Conservation (phyloP, 192 early-diverging fungal species). For the Coemansia reversa region DNA sequence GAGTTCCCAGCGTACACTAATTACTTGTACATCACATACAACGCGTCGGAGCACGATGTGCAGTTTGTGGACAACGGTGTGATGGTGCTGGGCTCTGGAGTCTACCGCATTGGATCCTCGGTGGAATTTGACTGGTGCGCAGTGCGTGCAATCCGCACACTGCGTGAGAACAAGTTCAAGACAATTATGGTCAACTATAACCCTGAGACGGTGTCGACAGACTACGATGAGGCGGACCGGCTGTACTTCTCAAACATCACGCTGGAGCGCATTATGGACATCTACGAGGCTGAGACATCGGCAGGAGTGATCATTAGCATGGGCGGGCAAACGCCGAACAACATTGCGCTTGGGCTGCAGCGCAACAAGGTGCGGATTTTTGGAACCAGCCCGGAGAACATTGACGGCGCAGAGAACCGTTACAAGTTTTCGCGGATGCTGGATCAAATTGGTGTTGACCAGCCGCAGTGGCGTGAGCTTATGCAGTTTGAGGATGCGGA, state of each 20-base stretch:
- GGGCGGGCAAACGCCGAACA: conserved; percentile 98
- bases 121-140: conserved; percentile 99
- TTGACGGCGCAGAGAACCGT: conserved; percentile 95
- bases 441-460: conserved; percentile 95
- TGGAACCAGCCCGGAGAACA: conserved; percentile 95
- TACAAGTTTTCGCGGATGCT: conserved; percentile 98
- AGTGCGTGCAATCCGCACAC: conserved; percentile 91
- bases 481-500: conserved; percentile 84
- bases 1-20: conserved; percentile 99
- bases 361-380: conserved; percentile 91
- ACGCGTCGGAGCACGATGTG: conserved; percentile 90
- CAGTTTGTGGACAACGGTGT: conserved; percentile 89
- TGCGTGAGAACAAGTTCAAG: conserved; percentile 83
- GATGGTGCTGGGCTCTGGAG: conserved; percentile 96
- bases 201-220: conserved; percentile 99
- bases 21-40: conserved; percentile 98
- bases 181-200: conserved; percentile 99
- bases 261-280: conserved; percentile 92
- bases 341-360: conserved; percentile 90
- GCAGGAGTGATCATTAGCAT: conserved; percentile 90
- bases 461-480: conserved; percentile 96
- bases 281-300: conserved; percentile 89
- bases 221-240: conserved; percentile 97
- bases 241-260: conserved; percentile 97
- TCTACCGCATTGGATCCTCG: conserved; percentile 96